Evolutionary conservation across 2,329 filamentous ascomycete genomes (phyloP), one percentile per base, ranked within the genome.

Genomic region (Didymella arachidicola): DNA sequence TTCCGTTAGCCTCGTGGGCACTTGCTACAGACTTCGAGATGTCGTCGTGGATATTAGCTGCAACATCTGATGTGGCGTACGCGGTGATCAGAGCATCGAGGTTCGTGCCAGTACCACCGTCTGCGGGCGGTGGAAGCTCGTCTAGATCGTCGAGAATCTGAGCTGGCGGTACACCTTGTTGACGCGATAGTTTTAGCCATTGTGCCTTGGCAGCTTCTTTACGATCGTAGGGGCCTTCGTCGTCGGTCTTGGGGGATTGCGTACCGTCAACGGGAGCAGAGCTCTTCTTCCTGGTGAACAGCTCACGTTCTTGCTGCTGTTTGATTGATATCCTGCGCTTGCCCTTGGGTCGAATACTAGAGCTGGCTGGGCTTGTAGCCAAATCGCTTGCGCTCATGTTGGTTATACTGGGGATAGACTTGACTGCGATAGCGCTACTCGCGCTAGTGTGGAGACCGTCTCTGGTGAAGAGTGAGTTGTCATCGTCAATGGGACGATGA

Each of bases 351-450:
- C 91, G 84, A 6, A 86, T 80, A 26, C 85, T 82, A 0, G 87
- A 84, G 3, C 84, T 85, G 51, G 88, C 85, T 3, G 83, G 81
- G 44, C 83, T 89, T 26, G 88, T 88, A 43, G 78, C 72, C 22
- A 67, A 70, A 22, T 80, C 80, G 25, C 88, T 90, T 3, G 88
- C 83, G 74, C 90, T 96, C 32, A 83, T 85, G 32, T 89, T 91
- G 55, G 91, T 93, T 34, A 91, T 83, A 75, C 93, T 97, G 1
- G 91, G 89, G 63, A 97, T 89, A 0, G 93, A 97, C 78, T 97
- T 97, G 64, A 97, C 88, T 7, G 91, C 92, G 59, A 89, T 86
- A 10, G 92, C 91, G 72, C 93, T 97, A 79, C 92, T 97, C 19
- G 92, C 91, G 2, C 91, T 89, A 19, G 92, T 88, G 63, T 87